Evolutionary conservation across 2,329 filamentous ascomycete species (phyloP).

Genomic region (Botrytis elliptica): DNA sequence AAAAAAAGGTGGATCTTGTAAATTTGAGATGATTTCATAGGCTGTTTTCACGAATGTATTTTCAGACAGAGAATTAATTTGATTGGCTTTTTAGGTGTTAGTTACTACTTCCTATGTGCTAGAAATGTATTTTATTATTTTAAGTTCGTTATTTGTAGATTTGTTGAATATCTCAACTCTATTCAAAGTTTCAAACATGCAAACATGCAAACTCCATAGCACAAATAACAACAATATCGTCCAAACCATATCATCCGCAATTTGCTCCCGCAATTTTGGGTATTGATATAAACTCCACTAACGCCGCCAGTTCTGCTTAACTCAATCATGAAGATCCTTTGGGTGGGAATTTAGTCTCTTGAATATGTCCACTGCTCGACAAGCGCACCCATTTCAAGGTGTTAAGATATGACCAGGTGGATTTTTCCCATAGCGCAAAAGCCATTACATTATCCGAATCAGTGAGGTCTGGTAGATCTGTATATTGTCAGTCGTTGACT

Average conservation of each 20-base stretch:
- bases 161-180: conserved; percentile 5
- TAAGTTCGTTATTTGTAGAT: background rate
- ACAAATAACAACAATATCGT: background rate
- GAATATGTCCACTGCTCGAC: conserved; percentile 60
- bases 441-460: conserved; percentile 62
- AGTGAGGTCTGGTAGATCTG: conserved; percentile 73
- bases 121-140: conserved; percentile 2
- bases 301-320: conserved; percentile 21
- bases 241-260: conserved; percentile 5
- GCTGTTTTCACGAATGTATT: background rate
- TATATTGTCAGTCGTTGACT: conserved; percentile 24
- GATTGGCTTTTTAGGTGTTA: background rate
- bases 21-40: conserved; percentile 14
- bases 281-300: conserved; percentile 25
- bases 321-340: conserved; percentile 46
- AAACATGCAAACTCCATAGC: background rate
- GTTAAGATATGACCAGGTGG: conserved; percentile 77
- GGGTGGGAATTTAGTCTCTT: conserved; percentile 77
- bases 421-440: conserved; percentile 79
- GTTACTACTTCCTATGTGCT: background rate
- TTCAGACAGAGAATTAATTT: background rate
- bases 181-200: background rate
- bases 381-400: conserved; percentile 77
- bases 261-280: conserved; percentile 22
- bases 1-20: conserved; percentile 23